Evolutionary conservation across 1,284 basidiomycete species (phyloP), one percentile per base, ranked within the genome.

Genomic region (Cutaneotrichosporon mucoides): DNA sequence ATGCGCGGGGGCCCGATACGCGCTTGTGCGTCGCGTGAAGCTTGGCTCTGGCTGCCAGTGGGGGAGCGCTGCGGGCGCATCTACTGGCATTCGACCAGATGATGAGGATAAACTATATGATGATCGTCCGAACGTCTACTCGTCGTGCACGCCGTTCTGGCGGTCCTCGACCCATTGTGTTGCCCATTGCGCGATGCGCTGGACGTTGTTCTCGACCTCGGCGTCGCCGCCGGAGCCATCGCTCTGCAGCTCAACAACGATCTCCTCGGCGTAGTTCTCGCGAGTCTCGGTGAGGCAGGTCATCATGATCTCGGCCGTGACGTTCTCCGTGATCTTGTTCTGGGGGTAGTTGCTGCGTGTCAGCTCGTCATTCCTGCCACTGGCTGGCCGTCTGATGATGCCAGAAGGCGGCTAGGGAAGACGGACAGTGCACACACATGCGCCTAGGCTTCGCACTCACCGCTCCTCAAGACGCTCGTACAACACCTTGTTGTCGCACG

Each of bases 301-400:
- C 71, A 91, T 84, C 94, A 99, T 97, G 73, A 99, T 99, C 79
- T 99, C 95, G 8, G 94, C 93, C 68, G 94, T 88, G 78, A 99
- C 95, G 76, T 99, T 99, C 78, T 99, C 96, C 74, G 94, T 89
- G 9, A 99, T 92, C 80, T 99, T 99, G 73, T 91, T 90, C 49
- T 92, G 77, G 1, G 89, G 81, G 73, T 99, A 99, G 10, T 85
- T 85, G 66, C 95, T 97, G 74, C 46, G 24, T 24, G 24, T 24
- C 24, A 24, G 24, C 24, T 24, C 24, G 24, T 24, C 24, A 24
- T 24, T 11, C 5, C 5, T 45, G 34, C 12, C 9, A 4, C 33
- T 33, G 33, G 46, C n/a, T 12, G 42, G n/a, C 6, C n/a, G 38
- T 8, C 38, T 40, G 38, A 40, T 24, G 24, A 24, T 24, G 24